phyloP scores from a whole-genome alignment of 2,329 filamentous ascomycete species.

The Fonsecaea multimorphosa region DNA sequence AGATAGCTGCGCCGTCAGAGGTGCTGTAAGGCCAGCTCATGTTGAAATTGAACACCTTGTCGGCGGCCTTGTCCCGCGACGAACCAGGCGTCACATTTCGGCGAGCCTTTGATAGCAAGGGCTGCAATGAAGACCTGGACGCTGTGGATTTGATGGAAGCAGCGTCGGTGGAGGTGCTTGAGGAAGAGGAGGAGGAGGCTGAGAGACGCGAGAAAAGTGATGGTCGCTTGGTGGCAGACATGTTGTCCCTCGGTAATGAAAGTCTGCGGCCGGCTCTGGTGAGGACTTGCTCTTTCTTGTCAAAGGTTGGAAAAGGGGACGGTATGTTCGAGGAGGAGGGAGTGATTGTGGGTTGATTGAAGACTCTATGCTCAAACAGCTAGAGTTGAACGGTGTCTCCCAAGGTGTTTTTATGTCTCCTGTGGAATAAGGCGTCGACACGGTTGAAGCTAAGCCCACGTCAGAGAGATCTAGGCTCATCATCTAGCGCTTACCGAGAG shows the following conservation, averaged over 20 bases:
- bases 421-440: neutral
- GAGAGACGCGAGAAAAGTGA: slow-evolving; percentile 12
- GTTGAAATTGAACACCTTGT: slow-evolving; percentile 12
- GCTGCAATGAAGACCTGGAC: slow-evolving; percentile 13
- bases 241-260: neutral
- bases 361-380: no score
- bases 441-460: neutral
- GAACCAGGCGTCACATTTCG: neutral
- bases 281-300: neutral
- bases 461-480: no score
- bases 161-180: slow-evolving; percentile 9
- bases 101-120: neutral
- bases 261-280: neutral
- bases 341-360: neutral
- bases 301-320: neutral
- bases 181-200: neutral
- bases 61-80: neutral
- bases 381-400: no score
- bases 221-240: slow-evolving; percentile 6
- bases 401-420: no score
- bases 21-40: slow-evolving; percentile 10
- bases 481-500: neutral
- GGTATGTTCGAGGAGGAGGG: neutral
- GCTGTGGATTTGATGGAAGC: slow-evolving; percentile 11
- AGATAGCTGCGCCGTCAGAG: neutral